A percentile compares a stretch with the other conserved stretches of the same genome.
These are phyloP conservation scores for Trichosporon asahii DNA, from an alignment of 1,284 basidiomycete species.

Conservation along the genomic window DNA sequence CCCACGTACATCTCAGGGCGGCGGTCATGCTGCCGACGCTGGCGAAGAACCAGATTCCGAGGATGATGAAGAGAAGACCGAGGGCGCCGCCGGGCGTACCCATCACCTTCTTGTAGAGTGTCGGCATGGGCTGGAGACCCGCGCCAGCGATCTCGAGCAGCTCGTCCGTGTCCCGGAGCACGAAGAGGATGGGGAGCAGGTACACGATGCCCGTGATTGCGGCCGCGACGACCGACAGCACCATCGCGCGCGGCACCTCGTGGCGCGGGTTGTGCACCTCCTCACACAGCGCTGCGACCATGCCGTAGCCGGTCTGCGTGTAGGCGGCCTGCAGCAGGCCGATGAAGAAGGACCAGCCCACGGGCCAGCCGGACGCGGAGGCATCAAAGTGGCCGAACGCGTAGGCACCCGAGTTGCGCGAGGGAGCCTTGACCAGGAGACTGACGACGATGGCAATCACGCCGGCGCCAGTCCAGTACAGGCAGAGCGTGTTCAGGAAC, in stretches of 20 bases:
- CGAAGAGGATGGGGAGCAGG: constrained; percentile 54
- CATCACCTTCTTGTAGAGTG: constrained; percentile 53
- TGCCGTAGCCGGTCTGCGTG: constrained; percentile 50
- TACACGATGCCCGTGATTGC: constrained; percentile 53
- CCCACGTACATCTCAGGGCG: constrained; percentile 26
- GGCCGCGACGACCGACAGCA: constrained; percentile 53
- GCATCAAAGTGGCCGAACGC: constrained; percentile 41
- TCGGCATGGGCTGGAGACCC: constrained; percentile 53
- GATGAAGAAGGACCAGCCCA: constrained; percentile 24
- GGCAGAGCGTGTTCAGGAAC: constrained; percentile 48
- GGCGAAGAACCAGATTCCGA: constrained; percentile 55
- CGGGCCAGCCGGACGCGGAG: constrained; percentile 22
- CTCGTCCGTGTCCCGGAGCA: constrained; percentile 48
- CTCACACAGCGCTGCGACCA: constrained; percentile 52
- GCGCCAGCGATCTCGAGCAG: constrained; percentile 44
- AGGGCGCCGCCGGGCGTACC: constrained; percentile 52
- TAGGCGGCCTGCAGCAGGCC: constrained; percentile 43
- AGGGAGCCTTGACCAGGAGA: constrained; percentile 51
- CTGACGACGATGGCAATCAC: constrained; percentile 53
- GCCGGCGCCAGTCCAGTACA: constrained; percentile 53
- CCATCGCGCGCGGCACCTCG: constrained; percentile 52
- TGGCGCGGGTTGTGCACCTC: constrained; percentile 50
- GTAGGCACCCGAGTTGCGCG: constrained; percentile 49
- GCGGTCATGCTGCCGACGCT: constrained; percentile 53
- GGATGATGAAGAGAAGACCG: constrained; percentile 54